Percentiles rank a stretch among this genome's conserved stretches.
Conservation (phyloP, 192 early-diverging fungal genomes). For the Chytriomyces sp. region DNA sequence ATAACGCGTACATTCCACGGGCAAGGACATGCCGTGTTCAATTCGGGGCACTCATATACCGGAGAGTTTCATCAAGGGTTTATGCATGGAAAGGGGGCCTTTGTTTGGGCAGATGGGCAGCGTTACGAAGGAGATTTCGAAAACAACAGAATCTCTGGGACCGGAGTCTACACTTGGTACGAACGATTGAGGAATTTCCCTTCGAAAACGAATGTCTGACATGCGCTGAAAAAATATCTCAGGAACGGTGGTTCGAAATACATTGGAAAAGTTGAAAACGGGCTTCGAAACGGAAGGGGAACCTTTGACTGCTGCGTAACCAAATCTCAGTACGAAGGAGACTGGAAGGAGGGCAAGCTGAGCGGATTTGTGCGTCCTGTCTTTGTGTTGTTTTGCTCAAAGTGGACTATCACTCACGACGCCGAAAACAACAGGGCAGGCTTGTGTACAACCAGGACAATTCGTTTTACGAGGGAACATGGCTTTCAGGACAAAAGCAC, state of each 20-base stretch:
- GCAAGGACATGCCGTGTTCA: conserved; percentile 40
- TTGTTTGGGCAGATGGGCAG: conserved; percentile 52
- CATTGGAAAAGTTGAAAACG: conserved; percentile 52
- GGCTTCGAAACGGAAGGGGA: conserved; percentile 53
- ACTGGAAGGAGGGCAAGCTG: conserved; percentile 55
- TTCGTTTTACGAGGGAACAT: conserved; percentile 48
- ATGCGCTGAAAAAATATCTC: background rate
- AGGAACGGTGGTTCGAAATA: conserved; percentile 56
- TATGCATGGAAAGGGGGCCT: conserved; percentile 55
- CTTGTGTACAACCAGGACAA: conserved; percentile 36
- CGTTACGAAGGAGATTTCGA: conserved; percentile 53
- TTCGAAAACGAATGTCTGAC: background rate
- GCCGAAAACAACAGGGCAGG: conserved; percentile 26
- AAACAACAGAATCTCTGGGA: conserved; percentile 51
- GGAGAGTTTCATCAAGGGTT: conserved; percentile 48
- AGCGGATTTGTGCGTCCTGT: conserved; percentile 38
- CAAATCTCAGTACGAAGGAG: conserved; percentile 43
- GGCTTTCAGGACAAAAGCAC: conserved; percentile 51
- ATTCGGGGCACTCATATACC: conserved; percentile 44
- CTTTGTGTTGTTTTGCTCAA: background rate
- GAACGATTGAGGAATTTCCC: conserved; percentile 1
- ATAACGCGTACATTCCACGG: conserved; percentile 29
- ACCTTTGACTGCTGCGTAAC: conserved; percentile 32
- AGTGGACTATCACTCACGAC: conserved; percentile 3
- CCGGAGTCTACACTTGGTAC: conserved; percentile 54